phyloP scores from a whole-genome alignment of 176 grass and related monocot species.

The Triticum timopheevii region DNA sequence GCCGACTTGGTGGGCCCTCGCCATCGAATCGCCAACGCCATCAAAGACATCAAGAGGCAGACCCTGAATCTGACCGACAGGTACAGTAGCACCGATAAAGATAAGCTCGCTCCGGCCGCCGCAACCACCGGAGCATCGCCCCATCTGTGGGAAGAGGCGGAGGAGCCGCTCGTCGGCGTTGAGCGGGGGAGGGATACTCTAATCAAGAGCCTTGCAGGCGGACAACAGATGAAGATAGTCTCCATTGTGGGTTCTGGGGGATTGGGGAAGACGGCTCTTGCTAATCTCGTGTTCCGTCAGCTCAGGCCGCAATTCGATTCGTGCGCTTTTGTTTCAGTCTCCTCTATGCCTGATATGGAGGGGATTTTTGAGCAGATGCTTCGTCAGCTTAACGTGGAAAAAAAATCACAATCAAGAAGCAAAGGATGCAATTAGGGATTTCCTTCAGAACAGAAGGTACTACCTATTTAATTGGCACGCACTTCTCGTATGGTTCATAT shows the following conservation, averaged over 20 bases:
- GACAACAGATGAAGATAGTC: background rate
- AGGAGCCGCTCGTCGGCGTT: background rate
- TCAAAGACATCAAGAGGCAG: background rate
- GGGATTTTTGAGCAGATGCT: background rate
- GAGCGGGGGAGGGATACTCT: background rate
- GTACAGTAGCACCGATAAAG: background rate
- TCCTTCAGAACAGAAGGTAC: background rate
- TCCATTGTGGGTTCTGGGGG: slow-evolving; percentile 9
- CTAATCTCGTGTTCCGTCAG: background rate
- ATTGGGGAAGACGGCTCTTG: slow-evolving; percentile 22
- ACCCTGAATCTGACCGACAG: background rate
- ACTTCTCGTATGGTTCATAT: background rate
- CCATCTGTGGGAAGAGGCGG: background rate
- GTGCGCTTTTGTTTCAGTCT: background rate
- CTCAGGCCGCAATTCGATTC: background rate
- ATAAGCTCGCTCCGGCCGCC: background rate
- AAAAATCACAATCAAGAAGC: background rate
- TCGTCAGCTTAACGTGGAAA: background rate
- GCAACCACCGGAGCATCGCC: background rate
- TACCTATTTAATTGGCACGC: background rate
- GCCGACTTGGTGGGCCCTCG: background rate
- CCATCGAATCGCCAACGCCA: background rate
- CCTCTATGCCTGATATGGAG: background rate
- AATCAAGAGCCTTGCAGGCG: background rate
- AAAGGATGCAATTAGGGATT: background rate